A percentile compares a stretch with the other conserved stretches of the same genome.
These are phyloP conservation scores for Epichloe sibirici DNA, from an alignment of 2,329 filamentous ascomycete genomes.

Conservation along the genomic window DNA sequence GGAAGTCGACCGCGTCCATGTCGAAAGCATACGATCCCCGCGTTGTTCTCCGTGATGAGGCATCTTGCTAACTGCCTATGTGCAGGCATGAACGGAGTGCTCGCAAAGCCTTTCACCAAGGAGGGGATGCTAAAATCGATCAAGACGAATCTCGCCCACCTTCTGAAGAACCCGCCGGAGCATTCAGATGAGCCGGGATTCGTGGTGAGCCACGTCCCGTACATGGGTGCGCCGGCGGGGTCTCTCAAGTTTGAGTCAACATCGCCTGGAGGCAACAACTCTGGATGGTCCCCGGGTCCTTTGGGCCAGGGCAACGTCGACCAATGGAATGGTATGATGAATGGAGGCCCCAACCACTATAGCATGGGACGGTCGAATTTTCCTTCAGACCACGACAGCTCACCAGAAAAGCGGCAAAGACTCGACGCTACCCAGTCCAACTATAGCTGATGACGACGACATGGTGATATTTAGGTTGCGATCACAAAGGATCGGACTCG, in stretches of 20 bases:
- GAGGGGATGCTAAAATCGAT: slow-evolving; percentile 76
- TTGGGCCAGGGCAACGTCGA: slow-evolving; percentile 35
- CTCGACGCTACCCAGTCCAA: slow-evolving; percentile 31
- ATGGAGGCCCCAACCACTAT: slow-evolving; percentile 25
- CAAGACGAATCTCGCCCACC: slow-evolving; percentile 75
- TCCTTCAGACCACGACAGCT: slow-evolving; percentile 27
- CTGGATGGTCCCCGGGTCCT: slow-evolving; percentile 41
- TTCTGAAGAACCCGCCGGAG: slow-evolving; percentile 54
- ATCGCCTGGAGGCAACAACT: slow-evolving; percentile 31
- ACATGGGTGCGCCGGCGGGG: slow-evolving; percentile 22
- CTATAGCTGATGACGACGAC: slow-evolving; percentile 23
- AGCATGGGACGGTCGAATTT: slow-evolving; percentile 21
- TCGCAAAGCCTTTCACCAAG: slow-evolving; percentile 93
- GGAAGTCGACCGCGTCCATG: no score
- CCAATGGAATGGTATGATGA: slow-evolving; percentile 33
- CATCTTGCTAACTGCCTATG: background rate
- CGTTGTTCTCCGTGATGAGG: no score
- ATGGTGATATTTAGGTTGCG: background rate
- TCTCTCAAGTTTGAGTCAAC: slow-evolving; percentile 41
- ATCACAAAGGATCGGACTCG: background rate
- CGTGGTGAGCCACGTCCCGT: slow-evolving; percentile 20
- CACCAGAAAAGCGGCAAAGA: slow-evolving; percentile 41
- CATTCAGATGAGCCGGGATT: slow-evolving; percentile 28
- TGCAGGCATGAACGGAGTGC: slow-evolving; percentile 88
- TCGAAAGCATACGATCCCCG: no score